Base-by-base conservation (phyloP, 192 early-diverging fungal species). In the Kappamyces sp. region DNA sequence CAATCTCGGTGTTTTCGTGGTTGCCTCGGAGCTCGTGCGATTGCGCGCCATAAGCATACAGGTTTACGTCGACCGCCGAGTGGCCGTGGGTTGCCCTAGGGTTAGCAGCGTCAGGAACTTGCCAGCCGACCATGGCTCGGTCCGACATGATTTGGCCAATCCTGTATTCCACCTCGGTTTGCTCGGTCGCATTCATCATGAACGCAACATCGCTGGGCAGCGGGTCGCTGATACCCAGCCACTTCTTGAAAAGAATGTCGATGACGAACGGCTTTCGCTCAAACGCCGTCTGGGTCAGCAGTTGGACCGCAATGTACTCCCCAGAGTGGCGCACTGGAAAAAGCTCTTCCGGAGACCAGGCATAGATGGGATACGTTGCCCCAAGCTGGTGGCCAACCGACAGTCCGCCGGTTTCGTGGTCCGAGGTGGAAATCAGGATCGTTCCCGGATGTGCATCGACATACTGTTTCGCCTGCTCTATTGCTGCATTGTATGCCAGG, bases 341-440 rank as follows among this genome's bases (percentile, higher is more conserved):
- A 39, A 99, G 72, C 2, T 78, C 86, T 46, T 84, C 72, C 0
- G 96, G 96, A 60, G 77, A 72, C 84, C 83, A 78, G 44, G 46
- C 42, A 69, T 99, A 99, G n/a, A 87, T 86, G 10, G 97, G 94
- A 58, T 93, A 97, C 3, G 60, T 61, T 0, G 63, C 36, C 40
- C 62, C 63, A 15, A 85, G 67, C 75, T 96, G 90, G 60, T 83
- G 78, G 40, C 78, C 92, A 34, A 92, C 74, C 0, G 90, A 83
- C 23, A 98, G 78, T 1, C 97, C 97, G 41, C 97, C 97, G 0
- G 97, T 99, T 73, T 99, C 97, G 70, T 99, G 97, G 72, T 99
- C 97, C 23, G 73, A 76, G 12, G 72, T 70, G 46, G 91, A 93
- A 40, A 99, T 89, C 82, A 99, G 74, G 40, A 96, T 75, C 0